Evolutionary conservation across 169 alveolate species (phyloP).

Genomic region (Plasmodium coatneyi): DNA sequence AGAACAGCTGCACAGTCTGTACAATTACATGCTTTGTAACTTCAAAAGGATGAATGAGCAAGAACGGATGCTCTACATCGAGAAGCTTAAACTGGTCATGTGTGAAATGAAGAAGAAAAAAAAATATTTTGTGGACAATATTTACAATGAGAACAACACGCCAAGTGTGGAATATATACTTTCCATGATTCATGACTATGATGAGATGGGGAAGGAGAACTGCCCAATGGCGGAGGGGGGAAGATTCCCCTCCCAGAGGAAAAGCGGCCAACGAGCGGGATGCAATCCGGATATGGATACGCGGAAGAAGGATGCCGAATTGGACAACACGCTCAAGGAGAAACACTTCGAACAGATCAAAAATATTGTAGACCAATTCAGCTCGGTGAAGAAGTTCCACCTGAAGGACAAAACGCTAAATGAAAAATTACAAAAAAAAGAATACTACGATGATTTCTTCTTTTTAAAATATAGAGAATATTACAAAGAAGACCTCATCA

Average conservation of each 20-base stretch:
- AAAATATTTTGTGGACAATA: constrained; percentile 19
- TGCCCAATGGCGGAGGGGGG: not conserved
- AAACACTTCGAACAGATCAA: constrained; percentile 23
- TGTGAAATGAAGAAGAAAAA: constrained; percentile 26
- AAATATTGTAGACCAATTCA: constrained; percentile 41
- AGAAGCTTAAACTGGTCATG: constrained; percentile 33
- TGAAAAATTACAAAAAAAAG: constrained; percentile 46
- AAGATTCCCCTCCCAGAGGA: not conserved
- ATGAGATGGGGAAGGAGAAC: not conserved
- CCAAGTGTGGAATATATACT: constrained; percentile 43
- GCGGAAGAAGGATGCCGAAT: not conserved
- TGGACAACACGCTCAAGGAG: not conserved
- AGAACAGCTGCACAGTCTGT: constrained; percentile 8
- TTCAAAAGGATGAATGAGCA: constrained; percentile 27
- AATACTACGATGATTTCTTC: constrained; percentile 62
- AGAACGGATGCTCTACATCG: constrained; percentile 8
- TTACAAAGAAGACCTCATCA: constrained; percentile 64
- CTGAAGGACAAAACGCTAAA: constrained; percentile 19
- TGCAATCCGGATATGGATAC: not conserved
- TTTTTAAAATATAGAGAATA: constrained; percentile 63
- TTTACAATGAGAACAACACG: constrained; percentile 13
- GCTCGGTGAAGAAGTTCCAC: constrained; percentile 8
- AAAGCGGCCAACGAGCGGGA: not conserved
- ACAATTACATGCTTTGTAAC: constrained; percentile 14
- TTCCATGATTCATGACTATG: constrained; percentile 60